Base-by-base conservation (phyloP, 331 rosid genomes). In the Prunus yedoensis region DNA sequence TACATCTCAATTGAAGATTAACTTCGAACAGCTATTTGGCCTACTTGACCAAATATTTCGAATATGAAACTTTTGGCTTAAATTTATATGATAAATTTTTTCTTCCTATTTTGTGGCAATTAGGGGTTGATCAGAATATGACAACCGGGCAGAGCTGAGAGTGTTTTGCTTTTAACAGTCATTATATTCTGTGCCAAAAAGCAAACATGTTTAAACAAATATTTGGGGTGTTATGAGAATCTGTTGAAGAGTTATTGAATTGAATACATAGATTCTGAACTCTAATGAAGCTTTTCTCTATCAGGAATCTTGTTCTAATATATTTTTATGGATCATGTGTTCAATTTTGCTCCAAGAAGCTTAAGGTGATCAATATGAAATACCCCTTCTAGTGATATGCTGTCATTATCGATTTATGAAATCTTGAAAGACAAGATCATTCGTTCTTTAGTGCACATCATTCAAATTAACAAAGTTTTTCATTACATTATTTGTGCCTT, bases 401-500 rank as follows among this genome's bases (percentile, higher is more conserved):
- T 59, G 27, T 43, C 12, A 28, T 58, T 60, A 25, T 57, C 15
- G 45, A 28, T 12, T 73, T 41, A 45, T 23, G 25, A 23, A 23
- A 23, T 23, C 25, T 1, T 23, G 25, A 25, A 23, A 23, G 25
- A 23, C 25, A 58, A 41, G 54, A 15, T 58, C 45, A 15, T 57
- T 73, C 16, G 21, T 46, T 27, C 11, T 18, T 25, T 27, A 38
- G 73, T 63, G 56, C 68, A 50, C 66, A 25, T 68, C 28, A 59
- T 69, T 54, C 41, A n/a, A 23, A 43, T 76, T 66, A 66, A 71
- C 21, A 81, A 75, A 32, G 70, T 35, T 59, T 87, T 43, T 58
- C 43, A 38, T 58, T 76, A 52, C 76, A 78, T 74, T 71, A 83
- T 74, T 65, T 46, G 62, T 77, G 77, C 80, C 77, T 75, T 78